Conservation (phyloP, 2,329 filamentous ascomycete species). For the Ophiosphaerella herpotricha region DNA sequence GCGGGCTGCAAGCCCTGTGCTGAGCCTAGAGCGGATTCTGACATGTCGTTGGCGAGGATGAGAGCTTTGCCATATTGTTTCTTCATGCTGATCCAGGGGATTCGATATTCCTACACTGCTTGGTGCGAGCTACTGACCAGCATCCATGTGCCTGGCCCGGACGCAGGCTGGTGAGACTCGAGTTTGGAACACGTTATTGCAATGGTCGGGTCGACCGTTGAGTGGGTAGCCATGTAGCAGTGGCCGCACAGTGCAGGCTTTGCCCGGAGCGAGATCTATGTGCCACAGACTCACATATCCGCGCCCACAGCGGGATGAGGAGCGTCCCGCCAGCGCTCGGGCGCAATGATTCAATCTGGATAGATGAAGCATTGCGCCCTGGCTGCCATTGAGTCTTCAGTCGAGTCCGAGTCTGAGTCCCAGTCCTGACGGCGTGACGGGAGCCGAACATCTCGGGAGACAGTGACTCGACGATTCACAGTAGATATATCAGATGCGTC, state of each 20-base stretch:
- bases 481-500: no score
- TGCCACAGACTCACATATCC: slow-evolving; percentile 30
- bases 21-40: slow-evolving; percentile 16
- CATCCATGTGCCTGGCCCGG: slow-evolving; percentile 24
- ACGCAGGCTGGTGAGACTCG: neutral
- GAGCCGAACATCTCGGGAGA: no score
- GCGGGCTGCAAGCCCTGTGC: slow-evolving; percentile 14
- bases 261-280: slow-evolving; percentile 27
- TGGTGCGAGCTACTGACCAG: slow-evolving; percentile 25
- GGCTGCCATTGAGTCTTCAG: no score
- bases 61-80: slow-evolving; percentile 14
- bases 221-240: slow-evolving; percentile 23
- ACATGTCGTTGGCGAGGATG: slow-evolving; percentile 13
- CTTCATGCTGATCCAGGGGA: slow-evolving; percentile 18
- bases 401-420: no score
- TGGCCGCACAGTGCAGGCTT: slow-evolving; percentile 21
- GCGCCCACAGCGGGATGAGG: slow-evolving; percentile 20
- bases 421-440: no score
- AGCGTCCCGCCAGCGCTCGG: slow-evolving; percentile 23
- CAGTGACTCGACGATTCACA: no score
- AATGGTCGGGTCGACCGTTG: slow-evolving; percentile 33
- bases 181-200: slow-evolving; percentile 19
- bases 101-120: slow-evolving; percentile 9
- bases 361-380: no score
- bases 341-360: neutral